phyloP scores from a whole-genome alignment of 1,284 basidiomycete genomes.

The Ustilago hordei region DNA sequence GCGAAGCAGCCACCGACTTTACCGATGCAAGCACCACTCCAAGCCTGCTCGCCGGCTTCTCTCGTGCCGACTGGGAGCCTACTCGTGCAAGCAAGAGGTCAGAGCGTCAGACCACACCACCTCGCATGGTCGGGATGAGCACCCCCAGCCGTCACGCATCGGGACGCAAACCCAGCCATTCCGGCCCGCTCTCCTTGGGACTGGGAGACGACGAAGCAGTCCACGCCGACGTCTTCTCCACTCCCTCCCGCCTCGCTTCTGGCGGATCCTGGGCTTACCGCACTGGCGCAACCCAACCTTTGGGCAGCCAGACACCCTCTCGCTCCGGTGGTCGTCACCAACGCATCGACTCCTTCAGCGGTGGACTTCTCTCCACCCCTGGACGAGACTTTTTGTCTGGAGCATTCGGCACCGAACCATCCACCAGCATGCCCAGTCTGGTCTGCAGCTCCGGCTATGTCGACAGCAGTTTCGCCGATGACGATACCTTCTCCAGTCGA shows the following conservation, averaged over 20 bases:
- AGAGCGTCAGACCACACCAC: slow-evolving; percentile 39
- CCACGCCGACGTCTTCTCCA: slow-evolving; percentile 59
- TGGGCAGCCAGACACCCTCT: slow-evolving; percentile 46
- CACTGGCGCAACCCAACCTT: slow-evolving; percentile 20
- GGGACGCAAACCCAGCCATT: slow-evolving; percentile 40
- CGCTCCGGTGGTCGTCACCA: slow-evolving; percentile 44
- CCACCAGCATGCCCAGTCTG: slow-evolving; percentile 52
- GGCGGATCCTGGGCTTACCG: slow-evolving; percentile 49
- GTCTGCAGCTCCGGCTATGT: slow-evolving; percentile 50
- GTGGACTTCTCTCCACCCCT: slow-evolving; percentile 43
- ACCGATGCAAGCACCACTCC: slow-evolving; percentile 48
- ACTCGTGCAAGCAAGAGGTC: slow-evolving; percentile 23
- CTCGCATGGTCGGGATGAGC: slow-evolving; percentile 40
- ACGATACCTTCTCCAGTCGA: slow-evolving; percentile 33
- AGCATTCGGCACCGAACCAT: slow-evolving; percentile 47
- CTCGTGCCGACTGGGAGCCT: slow-evolving; percentile 49
- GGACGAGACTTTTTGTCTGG: slow-evolving; percentile 44
- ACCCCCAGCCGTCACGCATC: slow-evolving; percentile 50
- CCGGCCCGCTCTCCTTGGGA: slow-evolving; percentile 37
- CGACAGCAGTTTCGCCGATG: slow-evolving; percentile 36
- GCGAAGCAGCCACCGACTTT: slow-evolving; percentile 42
- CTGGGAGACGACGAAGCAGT: slow-evolving; percentile 40
- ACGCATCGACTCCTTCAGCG: slow-evolving; percentile 50
- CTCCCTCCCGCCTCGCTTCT: slow-evolving; percentile 53
- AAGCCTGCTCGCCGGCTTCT: slow-evolving; percentile 48